Conservation (phyloP, 805 yeast genomes). For the Danielia reshetovae region DNA sequence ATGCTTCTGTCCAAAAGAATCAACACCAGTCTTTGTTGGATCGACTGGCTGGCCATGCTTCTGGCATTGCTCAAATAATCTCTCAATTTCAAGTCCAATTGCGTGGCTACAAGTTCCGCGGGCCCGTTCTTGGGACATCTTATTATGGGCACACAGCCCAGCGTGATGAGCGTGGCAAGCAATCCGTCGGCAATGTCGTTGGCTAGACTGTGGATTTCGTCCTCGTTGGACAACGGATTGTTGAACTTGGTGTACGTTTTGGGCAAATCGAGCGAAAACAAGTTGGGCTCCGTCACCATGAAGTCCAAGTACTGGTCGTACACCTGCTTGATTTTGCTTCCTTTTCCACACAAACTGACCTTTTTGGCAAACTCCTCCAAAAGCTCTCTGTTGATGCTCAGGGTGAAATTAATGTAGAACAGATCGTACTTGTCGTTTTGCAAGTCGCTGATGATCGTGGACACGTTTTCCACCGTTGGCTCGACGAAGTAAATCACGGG, state of each 20-base stretch:
- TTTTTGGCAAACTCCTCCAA: slow-evolving; percentile 86
- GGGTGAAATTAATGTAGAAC: slow-evolving; percentile 81
- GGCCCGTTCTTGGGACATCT: slow-evolving; percentile 92
- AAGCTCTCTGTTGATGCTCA: slow-evolving; percentile 69
- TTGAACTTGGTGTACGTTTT: slow-evolving; percentile 66
- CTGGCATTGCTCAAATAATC: slow-evolving; percentile 78
- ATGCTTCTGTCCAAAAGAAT: slow-evolving; percentile 82
- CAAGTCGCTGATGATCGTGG: slow-evolving; percentile 67
- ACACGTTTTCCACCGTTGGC: slow-evolving; percentile 77
- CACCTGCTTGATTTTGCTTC: slow-evolving; percentile 76
- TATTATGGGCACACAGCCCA: slow-evolving; percentile 80
- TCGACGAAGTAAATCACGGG: slow-evolving; percentile 91
- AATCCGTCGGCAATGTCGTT: slow-evolving; percentile 74
- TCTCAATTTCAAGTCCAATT: slow-evolving; percentile 76
- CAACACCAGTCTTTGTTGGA: slow-evolving; percentile 65
- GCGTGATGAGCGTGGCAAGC: slow-evolving; percentile 72
- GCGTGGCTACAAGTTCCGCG: slow-evolving; percentile 89
- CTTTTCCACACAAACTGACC: slow-evolving; percentile 68
- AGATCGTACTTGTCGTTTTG: slow-evolving; percentile 71
- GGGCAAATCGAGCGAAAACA: slow-evolving; percentile 73
- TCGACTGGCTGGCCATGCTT: slow-evolving; percentile 16
- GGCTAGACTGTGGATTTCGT: slow-evolving; percentile 63
- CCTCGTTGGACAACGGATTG: slow-evolving; percentile 69
- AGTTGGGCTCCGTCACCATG: slow-evolving; percentile 86
- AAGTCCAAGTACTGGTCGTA: slow-evolving; percentile 93